Percentiles rank a stretch among this genome's conserved stretches.
Conservation (phyloP, 2,329 filamentous ascomycete genomes). For the Magnaporthales sp. region DNA sequence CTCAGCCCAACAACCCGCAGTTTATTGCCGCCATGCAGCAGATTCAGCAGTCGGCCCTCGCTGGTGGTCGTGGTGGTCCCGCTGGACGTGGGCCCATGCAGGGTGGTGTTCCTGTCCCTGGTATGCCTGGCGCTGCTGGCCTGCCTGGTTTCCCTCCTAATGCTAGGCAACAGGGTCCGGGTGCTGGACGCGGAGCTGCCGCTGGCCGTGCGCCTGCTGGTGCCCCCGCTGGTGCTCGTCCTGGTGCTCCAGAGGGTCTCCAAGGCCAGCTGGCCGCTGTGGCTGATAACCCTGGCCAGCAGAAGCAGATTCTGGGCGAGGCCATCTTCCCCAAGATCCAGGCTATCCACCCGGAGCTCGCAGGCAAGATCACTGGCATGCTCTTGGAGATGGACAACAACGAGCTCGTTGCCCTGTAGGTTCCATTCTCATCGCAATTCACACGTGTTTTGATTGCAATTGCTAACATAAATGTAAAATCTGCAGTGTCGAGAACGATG, state of each 20-base stretch:
- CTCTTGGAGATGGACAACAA: slow-evolving; percentile 97
- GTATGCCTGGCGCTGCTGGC: slow-evolving; percentile 37
- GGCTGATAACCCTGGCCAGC: slow-evolving; percentile 53
- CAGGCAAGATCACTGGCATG: slow-evolving; percentile 99
- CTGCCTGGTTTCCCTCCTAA: slow-evolving; percentile 51
- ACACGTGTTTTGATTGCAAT: not conserved
- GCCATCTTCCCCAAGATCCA: slow-evolving; percentile 98
- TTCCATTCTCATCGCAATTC: slow-evolving; percentile 20
- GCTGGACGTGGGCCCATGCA: slow-evolving; percentile 56
- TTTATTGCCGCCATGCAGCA: slow-evolving; percentile 79
- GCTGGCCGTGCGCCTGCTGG: slow-evolving; percentile 29
- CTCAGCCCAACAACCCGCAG: slow-evolving; percentile 70
- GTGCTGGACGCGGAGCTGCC: slow-evolving; percentile 31
- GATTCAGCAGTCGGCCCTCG: slow-evolving; percentile 52
- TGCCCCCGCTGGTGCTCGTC: slow-evolving; percentile 39
- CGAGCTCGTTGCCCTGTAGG: slow-evolving; percentile 93
- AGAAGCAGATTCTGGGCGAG: slow-evolving; percentile 98
- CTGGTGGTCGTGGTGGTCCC: slow-evolving; percentile 53
- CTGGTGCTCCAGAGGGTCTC: slow-evolving; percentile 29
- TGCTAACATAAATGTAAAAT: not conserved
- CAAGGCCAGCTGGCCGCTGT: slow-evolving; percentile 49
- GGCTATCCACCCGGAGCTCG: slow-evolving; percentile 85
- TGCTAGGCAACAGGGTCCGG: slow-evolving; percentile 37
- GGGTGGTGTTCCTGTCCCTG: slow-evolving; percentile 44
- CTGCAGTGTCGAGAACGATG: slow-evolving; percentile 76